Evolutionary conservation across 2,329 filamentous ascomycete genomes (phyloP), one percentile per base, ranked within the genome.

Genomic region (Bimuria novae-zelandiae): DNA sequence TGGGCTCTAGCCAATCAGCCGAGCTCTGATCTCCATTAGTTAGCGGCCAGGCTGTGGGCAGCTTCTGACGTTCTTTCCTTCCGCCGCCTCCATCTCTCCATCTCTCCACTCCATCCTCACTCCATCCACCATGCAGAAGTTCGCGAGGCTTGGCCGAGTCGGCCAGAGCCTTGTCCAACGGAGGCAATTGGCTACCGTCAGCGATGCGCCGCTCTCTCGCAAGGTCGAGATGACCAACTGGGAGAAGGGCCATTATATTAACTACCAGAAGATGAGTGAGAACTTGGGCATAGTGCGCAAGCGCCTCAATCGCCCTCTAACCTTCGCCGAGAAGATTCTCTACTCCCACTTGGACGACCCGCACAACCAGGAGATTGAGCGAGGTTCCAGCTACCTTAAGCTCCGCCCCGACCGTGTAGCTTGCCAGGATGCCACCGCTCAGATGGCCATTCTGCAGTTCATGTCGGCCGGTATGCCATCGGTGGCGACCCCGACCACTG

Each of bases 391-490:
- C 56, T 97, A 99, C 80, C 86, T 99, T 65, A 97, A 93, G 83
- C 87, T 99, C 66, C 90, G 94, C 64, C 94, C 94, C 53, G 94
- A 99, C 76, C 90, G 94, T 78, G 94, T 99, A 71, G 94, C 94
- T 77, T 97, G 94, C 84, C 94, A 99, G 83, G 94, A 99, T 85
- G 94, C 94, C 75, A 97, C 94, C 56, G 94, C 94, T 61, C 94
- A 99, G 84, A 99, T 99, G 94, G 94, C 94, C 62, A 96, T 99
- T 66, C 84, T 99, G 55, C 94, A 99, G 82, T 99, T 99, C 85
- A 99, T 99, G 92, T 96, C 91, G 51, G 93, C 94, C 56, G 93
- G 93, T 76, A 93, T 99, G 90, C 90, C 91, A 63, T 88, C 89
- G 21, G 94, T 97, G 57, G 92, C 92, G 60, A 97, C 95, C 70